A percentile compares a stretch with the other conserved stretches of the same genome.
These are phyloP conservation scores for Pseudofabraea citricarpa DNA, from an alignment of 2,329 filamentous ascomycete genomes.

Conservation along the genomic window DNA sequence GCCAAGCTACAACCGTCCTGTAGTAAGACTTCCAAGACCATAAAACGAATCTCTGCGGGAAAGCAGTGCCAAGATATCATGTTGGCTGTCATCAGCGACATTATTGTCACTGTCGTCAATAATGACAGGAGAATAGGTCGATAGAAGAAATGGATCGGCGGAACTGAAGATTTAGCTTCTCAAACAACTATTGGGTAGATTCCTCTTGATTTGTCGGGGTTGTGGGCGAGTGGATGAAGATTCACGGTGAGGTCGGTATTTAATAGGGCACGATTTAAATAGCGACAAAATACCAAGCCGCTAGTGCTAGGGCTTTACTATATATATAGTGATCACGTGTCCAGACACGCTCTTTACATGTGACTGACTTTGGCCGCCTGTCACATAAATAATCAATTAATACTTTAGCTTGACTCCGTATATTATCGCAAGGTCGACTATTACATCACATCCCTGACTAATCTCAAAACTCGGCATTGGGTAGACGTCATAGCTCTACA, in stretches of 20 bases:
- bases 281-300: too few species aligned
- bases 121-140: not conserved
- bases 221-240: not conserved
- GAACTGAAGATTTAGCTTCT: not conserved
- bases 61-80: constrained; percentile 9
- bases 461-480: too few species aligned
- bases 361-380: too few species aligned
- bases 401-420: too few species aligned
- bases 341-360: too few species aligned
- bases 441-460: too few species aligned
- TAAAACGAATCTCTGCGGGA: constrained; percentile 13
- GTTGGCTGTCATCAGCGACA: constrained; percentile 5
- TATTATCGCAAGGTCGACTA: too few species aligned
- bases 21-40: constrained; percentile 11
- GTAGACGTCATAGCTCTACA: too few species aligned
- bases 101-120: constrained; percentile 1
- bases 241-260: not conserved
- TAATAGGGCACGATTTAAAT: too few species aligned
- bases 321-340: too few species aligned
- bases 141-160: not conserved
- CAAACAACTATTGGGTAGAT: not conserved
- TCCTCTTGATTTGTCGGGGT: not conserved
- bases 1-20: constrained; percentile 13
- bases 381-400: too few species aligned
- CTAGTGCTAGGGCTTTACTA: too few species aligned